A percentile compares a stretch with the other conserved stretches of the same genome.
These are phyloP conservation scores for Diatrype stigma DNA, from an alignment of 2,329 filamentous ascomycete genomes.

Conservation along the genomic window DNA sequence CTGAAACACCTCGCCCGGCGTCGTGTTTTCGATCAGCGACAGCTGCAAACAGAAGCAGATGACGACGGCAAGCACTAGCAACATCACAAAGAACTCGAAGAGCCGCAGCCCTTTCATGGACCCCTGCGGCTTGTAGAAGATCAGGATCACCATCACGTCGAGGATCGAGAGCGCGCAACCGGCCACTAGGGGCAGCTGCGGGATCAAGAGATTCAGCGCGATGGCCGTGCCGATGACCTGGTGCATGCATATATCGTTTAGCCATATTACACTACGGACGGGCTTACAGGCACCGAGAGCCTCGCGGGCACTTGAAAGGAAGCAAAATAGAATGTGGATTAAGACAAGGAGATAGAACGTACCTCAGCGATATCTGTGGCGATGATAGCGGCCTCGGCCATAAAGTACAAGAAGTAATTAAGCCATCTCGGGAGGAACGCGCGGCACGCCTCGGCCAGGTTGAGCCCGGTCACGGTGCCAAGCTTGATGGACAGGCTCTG, in stretches of 20 bases:
- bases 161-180: conserved; percentile 65
- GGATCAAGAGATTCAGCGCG: conserved; percentile 61
- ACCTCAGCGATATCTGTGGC: conserved; percentile 69
- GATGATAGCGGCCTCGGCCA: conserved; percentile 65
- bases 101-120: conserved; percentile 54
- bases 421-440: conserved; percentile 63
- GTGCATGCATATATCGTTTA: conserved; percentile 6
- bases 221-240: conserved; percentile 68
- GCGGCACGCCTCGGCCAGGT: conserved; percentile 62
- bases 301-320: no score
- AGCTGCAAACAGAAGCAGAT: conserved; percentile 69
- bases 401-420: conserved; percentile 55
- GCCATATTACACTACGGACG: no score
- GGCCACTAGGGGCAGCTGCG: conserved; percentile 60
- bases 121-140: conserved; percentile 61
- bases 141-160: conserved; percentile 63
- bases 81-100: conserved; percentile 63
- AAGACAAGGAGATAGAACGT: no score
- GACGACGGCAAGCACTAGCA: conserved; percentile 63
- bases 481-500: conserved; percentile 66
- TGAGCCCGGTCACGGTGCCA: conserved; percentile 64
- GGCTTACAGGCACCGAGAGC: no score
- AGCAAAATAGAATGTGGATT: no score
- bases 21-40: conserved; percentile 53
- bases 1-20: conserved; percentile 55